A percentile compares a stretch with the other conserved stretches of the same genome.
These are phyloP conservation scores for Camellia sinensis DNA, from an alignment of 148 eudicot genomes.

Conservation along the genomic window DNA sequence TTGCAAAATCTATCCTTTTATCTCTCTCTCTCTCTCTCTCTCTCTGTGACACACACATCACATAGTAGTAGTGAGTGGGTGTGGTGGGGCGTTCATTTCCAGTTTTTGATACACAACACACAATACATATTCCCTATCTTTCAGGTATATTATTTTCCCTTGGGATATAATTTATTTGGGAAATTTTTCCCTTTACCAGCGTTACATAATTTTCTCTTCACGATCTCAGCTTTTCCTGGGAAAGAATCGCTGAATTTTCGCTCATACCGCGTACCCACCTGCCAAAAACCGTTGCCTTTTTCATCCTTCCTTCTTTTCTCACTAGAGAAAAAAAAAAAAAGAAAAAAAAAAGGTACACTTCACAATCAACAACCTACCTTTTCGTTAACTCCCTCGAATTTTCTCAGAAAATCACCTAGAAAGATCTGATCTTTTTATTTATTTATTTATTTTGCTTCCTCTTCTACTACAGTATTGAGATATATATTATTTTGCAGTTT, in stretches of 20 bases:
- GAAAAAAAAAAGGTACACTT: too few relatives aligned
- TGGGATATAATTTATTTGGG: background rate
- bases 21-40: too few relatives aligned
- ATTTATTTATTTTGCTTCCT: background rate
- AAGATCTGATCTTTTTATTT: constrained; percentile 3
- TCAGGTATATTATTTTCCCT: background rate
- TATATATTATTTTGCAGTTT: background rate
- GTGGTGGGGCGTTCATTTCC: background rate
- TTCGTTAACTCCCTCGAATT: background rate
- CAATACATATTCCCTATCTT: background rate
- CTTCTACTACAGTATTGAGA: background rate
- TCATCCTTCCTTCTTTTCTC: background rate
- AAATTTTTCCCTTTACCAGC: background rate
- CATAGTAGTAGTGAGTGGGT: background rate
- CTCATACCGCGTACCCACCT: background rate
- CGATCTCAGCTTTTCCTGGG: constrained; percentile 16
- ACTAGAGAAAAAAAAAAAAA: background rate
- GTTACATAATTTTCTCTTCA: background rate
- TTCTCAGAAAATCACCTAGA: background rate
- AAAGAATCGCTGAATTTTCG: background rate
- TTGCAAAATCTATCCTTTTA: too few relatives aligned
- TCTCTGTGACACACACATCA: too few relatives aligned
- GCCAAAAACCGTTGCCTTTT: constrained; percentile 2
- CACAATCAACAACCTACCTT: background rate
- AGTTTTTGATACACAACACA: background rate